A percentile compares a stretch with the other conserved stretches of the same genome.
Conservation (phyloP, 768 basidiomycete species). For the Trichaptum fuscoviolaceum region DNA sequence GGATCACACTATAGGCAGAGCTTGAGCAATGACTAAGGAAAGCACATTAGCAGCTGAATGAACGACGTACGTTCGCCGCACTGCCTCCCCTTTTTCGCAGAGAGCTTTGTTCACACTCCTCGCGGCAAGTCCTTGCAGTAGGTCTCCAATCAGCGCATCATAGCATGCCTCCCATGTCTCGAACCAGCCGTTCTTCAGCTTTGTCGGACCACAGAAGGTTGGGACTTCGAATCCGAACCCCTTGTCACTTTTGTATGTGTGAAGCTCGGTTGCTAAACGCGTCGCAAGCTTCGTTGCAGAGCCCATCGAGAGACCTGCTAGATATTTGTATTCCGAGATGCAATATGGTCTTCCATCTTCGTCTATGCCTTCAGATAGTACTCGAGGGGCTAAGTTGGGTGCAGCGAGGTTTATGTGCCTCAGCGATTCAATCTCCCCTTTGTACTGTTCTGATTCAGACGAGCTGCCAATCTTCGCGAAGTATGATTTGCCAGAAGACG, state of each 20-base stretch:
- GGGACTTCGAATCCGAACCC: slow-evolving; percentile 71
- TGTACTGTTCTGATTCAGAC: slow-evolving; percentile 56
- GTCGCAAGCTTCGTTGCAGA: slow-evolving; percentile 49
- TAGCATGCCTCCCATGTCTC: slow-evolving; percentile 68
- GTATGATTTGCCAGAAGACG: slow-evolving; percentile 51
- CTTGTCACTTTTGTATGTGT: slow-evolving; percentile 43
- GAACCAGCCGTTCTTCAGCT: slow-evolving; percentile 68
- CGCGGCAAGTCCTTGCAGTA: slow-evolving; percentile 44
- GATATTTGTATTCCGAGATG: slow-evolving; percentile 68
- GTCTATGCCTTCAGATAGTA: slow-evolving; percentile 45
- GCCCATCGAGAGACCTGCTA: slow-evolving; percentile 39
- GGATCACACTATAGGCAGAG: slow-evolving; percentile 52
- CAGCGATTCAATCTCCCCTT: slow-evolving; percentile 66
- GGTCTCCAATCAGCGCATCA: slow-evolving; percentile 51
- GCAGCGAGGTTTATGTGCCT: slow-evolving; percentile 58
- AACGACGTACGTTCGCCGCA: slow-evolving; percentile 40
- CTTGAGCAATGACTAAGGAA: background rate
- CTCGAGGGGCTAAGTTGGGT: slow-evolving; percentile 56
- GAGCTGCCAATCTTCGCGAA: slow-evolving; percentile 55
- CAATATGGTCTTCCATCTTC: slow-evolving; percentile 50
- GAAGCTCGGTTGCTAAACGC: slow-evolving; percentile 64
- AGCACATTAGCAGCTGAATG: background rate
- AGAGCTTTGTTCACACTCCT: slow-evolving; percentile 37
- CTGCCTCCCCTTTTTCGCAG: slow-evolving; percentile 44
- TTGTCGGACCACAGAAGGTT: slow-evolving; percentile 72